Percentiles rank a stretch among this genome's conserved stretches.
phyloP scores from a whole-genome alignment of 768 basidiomycete genomes.

The Pisolithus albus region DNA sequence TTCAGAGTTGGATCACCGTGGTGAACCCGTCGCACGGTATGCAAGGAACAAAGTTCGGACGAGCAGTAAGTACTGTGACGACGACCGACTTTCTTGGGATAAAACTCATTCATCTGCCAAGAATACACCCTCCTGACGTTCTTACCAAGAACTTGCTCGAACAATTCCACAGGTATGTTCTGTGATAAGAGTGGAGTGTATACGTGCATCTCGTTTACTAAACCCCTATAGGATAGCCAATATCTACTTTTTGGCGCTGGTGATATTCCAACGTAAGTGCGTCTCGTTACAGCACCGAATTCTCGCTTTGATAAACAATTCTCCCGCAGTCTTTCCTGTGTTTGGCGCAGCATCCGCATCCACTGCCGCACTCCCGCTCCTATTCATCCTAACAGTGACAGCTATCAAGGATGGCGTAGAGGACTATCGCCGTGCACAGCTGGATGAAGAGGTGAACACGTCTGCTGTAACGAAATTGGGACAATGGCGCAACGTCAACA shows the following conservation, averaged over 20 bases:
- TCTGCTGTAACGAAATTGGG: conserved; percentile 87
- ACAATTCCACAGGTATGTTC: conserved; percentile 78
- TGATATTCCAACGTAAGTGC: conserved; percentile 66
- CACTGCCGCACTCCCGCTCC: conserved; percentile 76
- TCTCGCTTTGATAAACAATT: conserved; percentile 6
- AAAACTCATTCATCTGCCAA: conserved; percentile 22
- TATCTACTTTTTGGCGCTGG: conserved; percentile 82
- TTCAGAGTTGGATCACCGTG: conserved; percentile 57
- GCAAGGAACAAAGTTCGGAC: conserved; percentile 91
- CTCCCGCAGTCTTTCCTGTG: conserved; percentile 65
- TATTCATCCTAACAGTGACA: conserved; percentile 83
- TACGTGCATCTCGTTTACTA: neutral
- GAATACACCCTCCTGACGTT: conserved; percentile 91
- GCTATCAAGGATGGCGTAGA: conserved; percentile 95
- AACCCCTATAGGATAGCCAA: conserved; percentile 64
- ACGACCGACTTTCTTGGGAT: neutral
- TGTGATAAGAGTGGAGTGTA: neutral
- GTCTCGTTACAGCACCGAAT: neutral
- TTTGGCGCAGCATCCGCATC: conserved; percentile 85
- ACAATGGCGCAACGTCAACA: conserved; percentile 88
- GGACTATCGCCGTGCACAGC: conserved; percentile 81
- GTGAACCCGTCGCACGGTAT: conserved; percentile 78
- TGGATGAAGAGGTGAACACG: conserved; percentile 94
- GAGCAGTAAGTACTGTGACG: conserved; percentile 56
- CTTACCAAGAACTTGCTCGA: conserved; percentile 88